Conservation (phyloP, 2,329 filamentous ascomycete species). For the Cercospora berteroae region DNA sequence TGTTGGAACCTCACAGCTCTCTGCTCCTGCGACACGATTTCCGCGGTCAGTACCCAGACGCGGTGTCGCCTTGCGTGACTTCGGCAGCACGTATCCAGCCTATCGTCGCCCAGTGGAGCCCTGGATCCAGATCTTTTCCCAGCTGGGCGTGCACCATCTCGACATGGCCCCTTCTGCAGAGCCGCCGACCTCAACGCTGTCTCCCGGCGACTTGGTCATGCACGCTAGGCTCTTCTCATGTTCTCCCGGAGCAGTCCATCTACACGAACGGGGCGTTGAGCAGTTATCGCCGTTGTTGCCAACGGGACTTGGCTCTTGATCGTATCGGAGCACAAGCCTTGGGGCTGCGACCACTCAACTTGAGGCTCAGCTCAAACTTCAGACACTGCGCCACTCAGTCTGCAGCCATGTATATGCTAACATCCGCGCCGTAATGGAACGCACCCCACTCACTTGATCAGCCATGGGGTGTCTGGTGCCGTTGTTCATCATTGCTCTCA, state of each 20-base stretch:
- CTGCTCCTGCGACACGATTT: background rate
- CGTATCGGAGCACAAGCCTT: background rate
- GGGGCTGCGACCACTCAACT: background rate
- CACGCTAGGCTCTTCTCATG: background rate
- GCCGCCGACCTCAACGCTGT: background rate
- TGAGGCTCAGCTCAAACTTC: background rate
- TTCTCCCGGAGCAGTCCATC: background rate
- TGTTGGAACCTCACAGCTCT: background rate
- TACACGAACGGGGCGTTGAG: background rate
- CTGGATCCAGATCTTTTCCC: background rate
- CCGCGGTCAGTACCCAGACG: background rate
- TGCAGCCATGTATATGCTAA: background rate
- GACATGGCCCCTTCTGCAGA: background rate
- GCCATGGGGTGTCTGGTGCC: background rate
- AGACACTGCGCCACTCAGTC: background rate
- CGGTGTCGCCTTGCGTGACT: conserved; percentile 1
- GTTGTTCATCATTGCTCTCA: background rate
- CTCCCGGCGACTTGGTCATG: background rate
- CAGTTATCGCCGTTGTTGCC: background rate
- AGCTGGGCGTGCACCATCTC: background rate
- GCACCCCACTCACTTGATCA: background rate
- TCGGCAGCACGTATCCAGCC: background rate
- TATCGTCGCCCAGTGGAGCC: conserved; percentile 7
- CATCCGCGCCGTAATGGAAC: background rate
- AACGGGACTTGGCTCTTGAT: background rate